These are phyloP conservation scores for Penicillium vulpinum DNA, from an alignment of 2,329 filamentous ascomycete species.

Conservation along the genomic window DNA sequence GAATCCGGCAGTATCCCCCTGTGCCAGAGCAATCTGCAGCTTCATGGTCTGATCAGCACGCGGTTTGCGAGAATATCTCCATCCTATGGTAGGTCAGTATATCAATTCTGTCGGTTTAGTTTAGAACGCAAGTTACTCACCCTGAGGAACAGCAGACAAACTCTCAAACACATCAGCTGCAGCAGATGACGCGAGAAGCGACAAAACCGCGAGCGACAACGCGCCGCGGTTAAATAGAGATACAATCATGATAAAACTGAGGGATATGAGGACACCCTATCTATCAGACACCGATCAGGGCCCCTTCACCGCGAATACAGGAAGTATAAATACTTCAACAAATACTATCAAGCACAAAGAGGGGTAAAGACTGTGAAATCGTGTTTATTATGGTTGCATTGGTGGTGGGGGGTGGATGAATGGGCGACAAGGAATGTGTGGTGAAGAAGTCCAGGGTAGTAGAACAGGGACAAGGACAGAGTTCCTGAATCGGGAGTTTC, in stretches of 20 bases:
- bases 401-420: constrained; percentile 20
- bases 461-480: neutral
- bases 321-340: constrained; percentile 18
- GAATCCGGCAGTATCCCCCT: constrained; percentile 39
- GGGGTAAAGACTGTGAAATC: constrained; percentile 5
- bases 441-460: neutral
- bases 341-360: constrained; percentile 7
- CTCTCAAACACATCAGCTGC: constrained; percentile 38
- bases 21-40: constrained; percentile 39
- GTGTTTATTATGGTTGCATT: constrained; percentile 30
- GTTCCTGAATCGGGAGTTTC: constrained; percentile 1
- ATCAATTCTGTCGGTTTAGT: neutral
- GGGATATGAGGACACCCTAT: constrained; percentile 6
- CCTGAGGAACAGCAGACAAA: constrained; percentile 36
- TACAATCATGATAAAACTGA: constrained; percentile 27
- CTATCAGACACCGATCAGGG: neutral
- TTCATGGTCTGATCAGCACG: constrained; percentile 28
- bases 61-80: constrained; percentile 34
- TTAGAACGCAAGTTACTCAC: constrained; percentile 19
- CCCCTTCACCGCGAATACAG: neutral
- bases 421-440: constrained; percentile 1
- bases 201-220: constrained; percentile 33
- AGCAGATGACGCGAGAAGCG: constrained; percentile 30
- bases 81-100: constrained; percentile 25
- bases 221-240: constrained; percentile 28